Conservation (phyloP, 352 stramenopile genomes). For the Globisporangium splendens region DNA sequence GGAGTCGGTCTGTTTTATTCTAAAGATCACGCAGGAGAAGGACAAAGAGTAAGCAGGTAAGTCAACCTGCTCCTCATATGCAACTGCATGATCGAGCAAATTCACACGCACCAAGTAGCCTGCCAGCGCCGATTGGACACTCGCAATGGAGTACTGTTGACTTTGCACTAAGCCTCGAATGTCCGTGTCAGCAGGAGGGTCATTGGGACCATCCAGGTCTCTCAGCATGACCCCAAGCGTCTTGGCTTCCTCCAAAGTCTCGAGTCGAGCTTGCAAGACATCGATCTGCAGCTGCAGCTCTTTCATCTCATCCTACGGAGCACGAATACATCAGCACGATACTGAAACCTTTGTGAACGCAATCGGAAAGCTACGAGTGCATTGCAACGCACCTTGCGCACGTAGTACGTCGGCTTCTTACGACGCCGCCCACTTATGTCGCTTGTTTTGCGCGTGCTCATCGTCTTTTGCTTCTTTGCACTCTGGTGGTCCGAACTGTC, state of each 20-base stretch:
- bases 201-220: not conserved
- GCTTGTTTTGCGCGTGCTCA: too few relatives aligned
- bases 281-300: conserved; percentile 28
- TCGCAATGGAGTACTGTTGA: conserved; percentile 4
- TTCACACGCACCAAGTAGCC: conserved; percentile 2
- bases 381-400: conserved; percentile 1
- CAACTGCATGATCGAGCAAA: not conserved
- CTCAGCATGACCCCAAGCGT: conserved; percentile 11
- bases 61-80: too few relatives aligned
- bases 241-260: conserved; percentile 18
- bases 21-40: too few relatives aligned
- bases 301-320: conserved; percentile 30
- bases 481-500: too few relatives aligned
- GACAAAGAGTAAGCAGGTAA: too few relatives aligned
- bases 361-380: too few relatives aligned
- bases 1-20: not conserved
- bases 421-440: too few relatives aligned
- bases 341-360: not conserved
- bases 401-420: conserved; percentile 8
- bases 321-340: not conserved
- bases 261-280: conserved; percentile 22
- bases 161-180: not conserved
- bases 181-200: not conserved
- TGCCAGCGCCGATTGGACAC: not conserved
- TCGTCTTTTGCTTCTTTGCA: too few relatives aligned